Evolutionary conservation across 1,139 yeast species (phyloP), one percentile per base, ranked within the genome.

Genomic region (Blastobotrys malaysiensis): DNA sequence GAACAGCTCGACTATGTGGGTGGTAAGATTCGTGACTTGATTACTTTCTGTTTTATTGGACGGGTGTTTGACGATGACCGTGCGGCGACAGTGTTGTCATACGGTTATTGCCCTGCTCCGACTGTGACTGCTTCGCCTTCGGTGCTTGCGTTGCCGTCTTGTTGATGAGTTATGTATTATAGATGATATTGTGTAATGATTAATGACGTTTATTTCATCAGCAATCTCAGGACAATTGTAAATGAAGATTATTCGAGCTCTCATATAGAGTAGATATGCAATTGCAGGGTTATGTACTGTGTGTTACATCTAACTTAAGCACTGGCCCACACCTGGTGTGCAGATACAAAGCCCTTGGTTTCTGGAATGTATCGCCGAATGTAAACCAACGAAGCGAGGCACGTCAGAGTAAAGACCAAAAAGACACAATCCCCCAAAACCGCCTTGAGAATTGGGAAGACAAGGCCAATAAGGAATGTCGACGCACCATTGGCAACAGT

Each of bases 401-500:
- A 68, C 21, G 66, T 60, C 9, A 58, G 55, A 16, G 95, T 81
- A 69, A 93, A 91, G 11, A 88, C 67, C 55, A 83, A 76, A 70
- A 88, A 93, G n/a, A 87, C 90, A 46, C 81, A 81, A 0, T 96
- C 90, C 9, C 96, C 97, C 46, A 90, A 68, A 6, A 71, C 61
- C 24, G 73, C 73, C 66, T 84, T 83, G 49, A 88, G 69, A 5
- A 84, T 72, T 1, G 99, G 99, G 75, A 93, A 93, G 45, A 82
- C 66, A 60, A 78, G 86, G 0, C 96, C 97, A 45, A 91, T 84
- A 1, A 83, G 63, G 65, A 93, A 91, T 0, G 97, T 90, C 5
- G 96, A 87, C 9, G 87, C 63, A 97, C 98, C 91, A 69, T 91
- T 93, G 74, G 89, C 81, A 11, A 90, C 82, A 0, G 95, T 88